A percentile compares a stretch with the other conserved stretches of the same genome.
Conservation (phyloP, 495 filamentous ascomycete species). For the Penicillium antarcticum region DNA sequence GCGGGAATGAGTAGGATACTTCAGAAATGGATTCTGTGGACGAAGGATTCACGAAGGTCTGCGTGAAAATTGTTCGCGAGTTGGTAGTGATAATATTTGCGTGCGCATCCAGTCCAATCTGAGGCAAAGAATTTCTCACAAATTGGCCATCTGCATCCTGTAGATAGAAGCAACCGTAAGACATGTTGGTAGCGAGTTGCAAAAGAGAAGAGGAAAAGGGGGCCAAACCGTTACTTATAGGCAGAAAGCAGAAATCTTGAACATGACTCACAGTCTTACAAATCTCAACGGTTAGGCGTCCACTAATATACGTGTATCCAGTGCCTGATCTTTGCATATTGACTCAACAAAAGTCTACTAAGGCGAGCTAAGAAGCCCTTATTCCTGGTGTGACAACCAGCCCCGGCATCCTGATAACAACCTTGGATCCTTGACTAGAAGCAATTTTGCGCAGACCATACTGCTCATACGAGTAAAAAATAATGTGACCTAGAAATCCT, state of each 20-base stretch:
- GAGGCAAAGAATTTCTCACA: constrained; percentile 46
- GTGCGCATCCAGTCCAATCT: constrained; percentile 48
- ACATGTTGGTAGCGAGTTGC: not conserved
- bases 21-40: constrained; percentile 40
- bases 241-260: not conserved
- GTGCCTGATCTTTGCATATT: no score
- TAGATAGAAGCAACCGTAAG: not conserved
- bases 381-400: no score
- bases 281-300: no score
- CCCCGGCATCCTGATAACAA: no score
- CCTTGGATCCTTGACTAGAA: no score
- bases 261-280: not conserved
- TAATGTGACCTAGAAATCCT: no score
- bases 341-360: no score
- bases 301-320: no score
- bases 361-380: no score
- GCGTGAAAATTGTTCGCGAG: constrained; percentile 56
- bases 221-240: no score
- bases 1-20: constrained; percentile 62
- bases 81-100: constrained; percentile 52
- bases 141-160: not conserved
- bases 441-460: no score
- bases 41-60: constrained; percentile 57
- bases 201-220: not conserved
- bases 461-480: no score